A percentile compares a stretch with the other conserved stretches of the same genome.
Evolutionary conservation across 805 yeast genomes (phyloP).

Genomic region (Cyberlindnera galapagoensis): DNA sequence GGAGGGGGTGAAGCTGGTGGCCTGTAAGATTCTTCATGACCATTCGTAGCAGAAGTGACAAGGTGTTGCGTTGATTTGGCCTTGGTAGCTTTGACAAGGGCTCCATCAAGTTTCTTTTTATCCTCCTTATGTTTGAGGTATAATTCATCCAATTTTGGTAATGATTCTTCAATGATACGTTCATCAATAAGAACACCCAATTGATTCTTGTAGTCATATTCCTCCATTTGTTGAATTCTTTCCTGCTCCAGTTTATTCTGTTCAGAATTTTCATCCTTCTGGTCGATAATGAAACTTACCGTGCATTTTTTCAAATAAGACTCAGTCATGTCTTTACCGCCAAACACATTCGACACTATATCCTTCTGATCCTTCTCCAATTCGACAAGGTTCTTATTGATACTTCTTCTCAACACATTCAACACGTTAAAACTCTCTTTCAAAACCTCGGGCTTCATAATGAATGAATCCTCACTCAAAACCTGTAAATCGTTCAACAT

Average conservation of each 20-base stretch:
- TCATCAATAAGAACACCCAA: constrained; percentile 17
- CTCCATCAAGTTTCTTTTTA: too few species aligned
- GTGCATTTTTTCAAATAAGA: constrained; percentile 24
- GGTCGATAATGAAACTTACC: constrained; percentile 23
- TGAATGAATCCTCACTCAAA: constrained; percentile 20
- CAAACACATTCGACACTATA: constrained; percentile 26
- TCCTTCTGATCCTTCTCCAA: constrained; percentile 24
- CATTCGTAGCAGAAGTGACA: too few species aligned
- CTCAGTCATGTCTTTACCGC: constrained; percentile 26
- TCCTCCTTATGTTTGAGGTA: constrained; percentile 6
- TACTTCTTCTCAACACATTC: constrained; percentile 20
- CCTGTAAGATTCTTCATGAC: too few species aligned
- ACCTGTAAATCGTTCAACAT: constrained; percentile 21
- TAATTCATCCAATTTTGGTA: constrained; percentile 11
- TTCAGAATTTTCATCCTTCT: constrained; percentile 5
- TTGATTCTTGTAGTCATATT: constrained; percentile 16
- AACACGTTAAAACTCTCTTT: constrained; percentile 24
- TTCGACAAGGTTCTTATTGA: constrained; percentile 22
- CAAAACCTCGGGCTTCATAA: constrained; percentile 23
- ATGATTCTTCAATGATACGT: constrained; percentile 10
- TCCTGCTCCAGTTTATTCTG: constrained; percentile 6
- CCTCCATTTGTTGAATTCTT: constrained; percentile 4
- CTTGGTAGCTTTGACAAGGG: too few species aligned
- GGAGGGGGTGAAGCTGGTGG: too few species aligned
- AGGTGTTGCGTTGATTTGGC: too few species aligned